Base-by-base conservation (phyloP, 352 stramenopile species). In the Saprolegnia diclina region DNA sequence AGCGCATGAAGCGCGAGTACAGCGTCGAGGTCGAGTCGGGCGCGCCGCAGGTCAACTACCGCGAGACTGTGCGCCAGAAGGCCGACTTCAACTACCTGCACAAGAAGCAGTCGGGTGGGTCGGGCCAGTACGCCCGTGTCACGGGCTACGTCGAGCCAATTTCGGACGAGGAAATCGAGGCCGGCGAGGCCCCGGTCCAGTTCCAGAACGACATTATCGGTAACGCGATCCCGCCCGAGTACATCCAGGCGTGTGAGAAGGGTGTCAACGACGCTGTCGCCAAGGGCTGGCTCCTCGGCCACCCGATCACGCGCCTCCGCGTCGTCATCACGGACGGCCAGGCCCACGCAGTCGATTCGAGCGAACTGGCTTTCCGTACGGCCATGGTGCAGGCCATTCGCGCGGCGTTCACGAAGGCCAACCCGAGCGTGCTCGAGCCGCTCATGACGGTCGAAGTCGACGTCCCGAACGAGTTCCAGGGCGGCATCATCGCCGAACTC, bases 1-100 rank as follows among this genome's bases (percentile, higher is more conserved):
- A 99, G 82, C 92, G 97, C 54, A 98, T 99, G 93, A 96, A 92
- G 79, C 92, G 96, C 64, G 97, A 99, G 82, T 99, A 99, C 86
- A 85, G 78, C 70, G 93, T 98, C 19, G 96, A 99, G 26, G 88
- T 95, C 26, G 76, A 80, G 29, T 91, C 81, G 1, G 83, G 95
- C 38, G 88, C 97, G 50, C 97, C 97, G 7, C 95, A 98, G 77
- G 97, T 99, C 29, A 99, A 98, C 76, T 99, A 99, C 84, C 97
- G 97, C 70, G 97, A 99, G 80, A 99, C 97, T 16, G 98, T 99
- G 74, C 89, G 81, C 37, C 71, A 81, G 53, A 90, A 90, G 44
- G 85, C 87, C 63, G 85, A 97, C 62, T 99, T 99, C 79, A 98
- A 99, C 82, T 99, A 98, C 81, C 73, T 99, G 56, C 97, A 99